Percentiles rank a stretch among this genome's conserved stretches.
phyloP scores from a whole-genome alignment of 352 stramenopile genomes.

The Globisporangium rhizosaccharum region DNA sequence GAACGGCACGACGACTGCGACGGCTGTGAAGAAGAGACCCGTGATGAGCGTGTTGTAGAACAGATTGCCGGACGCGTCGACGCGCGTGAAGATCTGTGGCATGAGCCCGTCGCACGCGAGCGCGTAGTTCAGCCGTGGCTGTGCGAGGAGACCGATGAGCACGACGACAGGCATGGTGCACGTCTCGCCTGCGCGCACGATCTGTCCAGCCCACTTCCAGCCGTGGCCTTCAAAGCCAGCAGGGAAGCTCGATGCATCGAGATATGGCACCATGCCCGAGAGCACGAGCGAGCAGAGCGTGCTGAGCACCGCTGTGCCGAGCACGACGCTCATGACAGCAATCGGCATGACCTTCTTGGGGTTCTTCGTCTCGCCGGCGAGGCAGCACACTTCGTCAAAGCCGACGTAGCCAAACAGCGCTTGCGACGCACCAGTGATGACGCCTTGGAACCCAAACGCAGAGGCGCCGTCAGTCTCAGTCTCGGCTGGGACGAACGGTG shows the following conservation, averaged over 20 bases:
- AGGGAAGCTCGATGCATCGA: slow-evolving; percentile 38
- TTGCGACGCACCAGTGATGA: slow-evolving; percentile 79
- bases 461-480: slow-evolving; percentile 15
- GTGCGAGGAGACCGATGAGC: slow-evolving; percentile 91
- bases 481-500: slow-evolving; percentile 67
- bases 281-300: slow-evolving; percentile 80
- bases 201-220: slow-evolving; percentile 36
- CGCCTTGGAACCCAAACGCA: slow-evolving; percentile 46
- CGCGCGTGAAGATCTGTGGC: slow-evolving; percentile 79
- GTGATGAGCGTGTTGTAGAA: slow-evolving; percentile 75
- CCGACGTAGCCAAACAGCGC: slow-evolving; percentile 93
- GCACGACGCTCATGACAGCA: slow-evolving; percentile 74
- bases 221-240: slow-evolving; percentile 43
- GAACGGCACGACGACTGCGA: slow-evolving; percentile 77
- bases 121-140: slow-evolving; percentile 91
- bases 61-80: slow-evolving; percentile 72
- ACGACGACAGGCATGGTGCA: slow-evolving; percentile 93
- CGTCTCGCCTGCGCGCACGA: slow-evolving; percentile 54
- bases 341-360: slow-evolving; percentile 73
- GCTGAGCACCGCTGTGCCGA: slow-evolving; percentile 62
- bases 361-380: slow-evolving; percentile 78
- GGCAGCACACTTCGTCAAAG: slow-evolving; percentile 92
- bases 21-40: slow-evolving; percentile 56
- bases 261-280: slow-evolving; percentile 65
- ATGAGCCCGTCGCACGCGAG: slow-evolving; percentile 92